Evolutionary conservation across 176 grass and related monocot species (phyloP), one percentile per base, ranked within the genome.

Genomic region (Calamus simplicifolius): DNA sequence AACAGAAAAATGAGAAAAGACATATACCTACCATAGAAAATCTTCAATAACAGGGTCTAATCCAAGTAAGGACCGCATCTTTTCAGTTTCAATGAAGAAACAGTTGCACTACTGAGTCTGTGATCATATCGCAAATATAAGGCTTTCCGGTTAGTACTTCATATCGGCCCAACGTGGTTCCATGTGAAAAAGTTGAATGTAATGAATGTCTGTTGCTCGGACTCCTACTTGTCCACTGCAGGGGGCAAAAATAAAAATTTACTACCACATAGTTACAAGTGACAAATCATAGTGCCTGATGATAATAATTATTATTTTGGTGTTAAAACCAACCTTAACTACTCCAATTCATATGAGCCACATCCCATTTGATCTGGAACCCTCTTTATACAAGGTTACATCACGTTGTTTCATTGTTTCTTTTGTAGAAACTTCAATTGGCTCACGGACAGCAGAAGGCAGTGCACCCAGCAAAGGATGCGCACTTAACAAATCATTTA

Each of bases 1-100:
- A 52, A 60, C 2, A 51, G 60, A 53, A 57, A 15, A 43, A 60
- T 28, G 12, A 8, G 58, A 66, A 5, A 1, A 63, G 15, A 58
- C 35, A 43, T 43, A 23, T 84, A 96, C 87, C 92, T 90, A 83
- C 92, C 92, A 97, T 71, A 97, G 69, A 68, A 97, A 97, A 56
- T 70, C 69, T 61, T 97, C 87, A 68, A 97, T 56, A 8, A 67
- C 80, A 31, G 87, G 55, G 57, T 80, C 83, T 49, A 83, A 90
- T 26, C 67, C 68, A 58, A 63, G 62, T 54, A 97, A 51, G 67
- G 73, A 77, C 31, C 75, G 75, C 52, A 90, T 90, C 62, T 97
- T 97, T 65, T 97, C 87, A 65, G 86, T 62, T 69, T 88, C 81
- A 6, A 97, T 74, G 52, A 97, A 97, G 87, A 97, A 97, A 72